Percentiles rank a stretch among this genome's conserved stretches.
These are phyloP conservation scores for Dactylorhiza incarnata DNA, from an alignment of 106 monocot genomes.

Conservation along the genomic window DNA sequence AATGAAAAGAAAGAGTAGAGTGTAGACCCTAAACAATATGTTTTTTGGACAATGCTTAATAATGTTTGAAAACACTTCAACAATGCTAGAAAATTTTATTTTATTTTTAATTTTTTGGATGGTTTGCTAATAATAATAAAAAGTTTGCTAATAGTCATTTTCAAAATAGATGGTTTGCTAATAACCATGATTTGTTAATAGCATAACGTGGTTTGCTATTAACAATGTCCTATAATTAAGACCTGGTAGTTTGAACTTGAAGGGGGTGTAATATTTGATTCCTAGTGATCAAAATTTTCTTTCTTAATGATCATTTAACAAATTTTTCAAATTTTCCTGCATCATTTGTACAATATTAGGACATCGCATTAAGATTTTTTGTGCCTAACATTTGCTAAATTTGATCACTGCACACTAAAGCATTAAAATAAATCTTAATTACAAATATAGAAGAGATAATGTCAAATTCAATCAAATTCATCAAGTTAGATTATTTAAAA, in stretches of 20 bases:
- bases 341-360: neutral
- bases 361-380: neutral
- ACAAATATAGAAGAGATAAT: neutral
- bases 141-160: too few species aligned
- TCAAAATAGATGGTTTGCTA: too few species aligned
- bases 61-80: too few species aligned
- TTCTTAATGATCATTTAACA: neutral
- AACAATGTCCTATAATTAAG: too few species aligned
- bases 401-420: neutral
- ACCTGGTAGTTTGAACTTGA: neutral
- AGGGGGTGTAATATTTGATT: neutral
- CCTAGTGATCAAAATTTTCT: neutral
- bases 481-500: neutral
- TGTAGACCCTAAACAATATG: too few species aligned
- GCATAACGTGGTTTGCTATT: too few species aligned
- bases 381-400: neutral
- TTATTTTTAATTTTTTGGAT: too few species aligned
- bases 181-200: too few species aligned
- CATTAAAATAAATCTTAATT: neutral
- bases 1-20: too few species aligned
- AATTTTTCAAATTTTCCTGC: neutral
- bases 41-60: too few species aligned
- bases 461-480: neutral
- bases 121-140: too few species aligned
- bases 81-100: too few species aligned